These are phyloP conservation scores for Candida nitratophila DNA, from an alignment of 805 yeast species.

Conservation along the genomic window DNA sequence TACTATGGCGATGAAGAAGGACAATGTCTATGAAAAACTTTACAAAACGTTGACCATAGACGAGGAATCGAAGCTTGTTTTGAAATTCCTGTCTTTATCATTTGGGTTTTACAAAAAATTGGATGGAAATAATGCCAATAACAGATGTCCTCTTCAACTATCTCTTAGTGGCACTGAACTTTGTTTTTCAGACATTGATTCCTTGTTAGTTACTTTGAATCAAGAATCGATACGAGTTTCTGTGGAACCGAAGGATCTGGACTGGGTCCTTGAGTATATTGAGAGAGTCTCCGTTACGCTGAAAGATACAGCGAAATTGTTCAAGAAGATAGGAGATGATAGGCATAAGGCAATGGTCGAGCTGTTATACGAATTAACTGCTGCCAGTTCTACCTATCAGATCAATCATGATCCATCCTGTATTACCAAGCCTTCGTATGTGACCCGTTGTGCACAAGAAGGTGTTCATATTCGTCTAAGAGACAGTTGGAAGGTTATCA, in stretches of 20 bases:
- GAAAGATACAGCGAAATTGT: conserved; percentile 3
- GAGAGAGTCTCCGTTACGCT: conserved; percentile 5
- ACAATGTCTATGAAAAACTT: not conserved
- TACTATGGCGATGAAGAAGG: not conserved
- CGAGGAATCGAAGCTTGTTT: not conserved
- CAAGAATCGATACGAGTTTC: conserved; percentile 11
- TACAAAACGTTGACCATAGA: not conserved
- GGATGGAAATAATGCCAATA: too few species aligned
- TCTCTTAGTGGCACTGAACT: not conserved
- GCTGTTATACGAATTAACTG: conserved; percentile 33
- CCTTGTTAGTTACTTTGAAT: conserved; percentile 1
- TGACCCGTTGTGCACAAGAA: conserved; percentile 59
- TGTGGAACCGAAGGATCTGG: conserved; percentile 12
- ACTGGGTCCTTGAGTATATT: conserved; percentile 13
- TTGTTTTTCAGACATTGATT: not conserved
- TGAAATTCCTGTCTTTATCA: not conserved
- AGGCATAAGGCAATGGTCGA: conserved; percentile 25
- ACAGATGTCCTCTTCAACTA: not conserved
- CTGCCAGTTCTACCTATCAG: conserved; percentile 31
- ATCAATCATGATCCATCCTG: conserved; percentile 84
- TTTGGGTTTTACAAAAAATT: not conserved
- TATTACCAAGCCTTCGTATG: conserved; percentile 80
- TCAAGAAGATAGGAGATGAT: conserved; percentile 7
- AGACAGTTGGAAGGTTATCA: conserved; percentile 83
- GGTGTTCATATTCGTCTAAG: conserved; percentile 60